Evolutionary conservation across 768 basidiomycete species (phyloP), one percentile per base, ranked within the genome.

Genomic region (Lepiota venenata): DNA sequence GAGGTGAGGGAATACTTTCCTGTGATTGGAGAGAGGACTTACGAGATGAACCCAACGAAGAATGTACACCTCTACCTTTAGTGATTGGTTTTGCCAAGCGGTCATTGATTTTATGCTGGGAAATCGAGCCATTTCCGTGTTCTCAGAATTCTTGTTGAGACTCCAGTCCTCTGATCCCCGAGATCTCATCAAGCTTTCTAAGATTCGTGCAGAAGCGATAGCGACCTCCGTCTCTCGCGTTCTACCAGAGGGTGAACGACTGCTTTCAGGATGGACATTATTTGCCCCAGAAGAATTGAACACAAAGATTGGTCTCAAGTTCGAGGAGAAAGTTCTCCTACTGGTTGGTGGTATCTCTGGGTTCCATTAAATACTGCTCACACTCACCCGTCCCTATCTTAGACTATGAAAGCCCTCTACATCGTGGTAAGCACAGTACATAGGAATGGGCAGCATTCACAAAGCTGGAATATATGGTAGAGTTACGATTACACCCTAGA

Each of bases 1-100:
- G 27, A 84, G 93, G 78, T 84, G 32, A 21, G 69, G 43, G 50
- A 16, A 3, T 38, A 40, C 16, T 15, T 32, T 36, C 9, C 25
- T 39, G 15, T 41, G 18, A 49, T 11, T 47, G 3, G 55, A 41
- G 36, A 45, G 11, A 29, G 36, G 22, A 29, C 32, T 57, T 55
- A 38, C 37, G 39, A 29, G 32, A 37, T 32, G 16, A 36, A 29
- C 51, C n/a, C 50, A 32, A 32, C 32, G 32, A 9, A 88, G 91
- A 61, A 87, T 93, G 85, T 93, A 87, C 70, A 88, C 88, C 9
- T 87, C 91, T 16, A 88, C 91, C 1, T 93, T 93, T 64, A 85
- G 88, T 60, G 97, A 99, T 70, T 99, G 93, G 88, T 99, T 98
- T 70, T 86, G 82, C 54, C 97, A 99, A 71, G 93, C 95, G 0